A percentile compares a stretch with the other conserved stretches of the same genome.
Conservation (phyloP, 148 eudicot genomes). For the Mesembryanthemum crystallinum region DNA sequence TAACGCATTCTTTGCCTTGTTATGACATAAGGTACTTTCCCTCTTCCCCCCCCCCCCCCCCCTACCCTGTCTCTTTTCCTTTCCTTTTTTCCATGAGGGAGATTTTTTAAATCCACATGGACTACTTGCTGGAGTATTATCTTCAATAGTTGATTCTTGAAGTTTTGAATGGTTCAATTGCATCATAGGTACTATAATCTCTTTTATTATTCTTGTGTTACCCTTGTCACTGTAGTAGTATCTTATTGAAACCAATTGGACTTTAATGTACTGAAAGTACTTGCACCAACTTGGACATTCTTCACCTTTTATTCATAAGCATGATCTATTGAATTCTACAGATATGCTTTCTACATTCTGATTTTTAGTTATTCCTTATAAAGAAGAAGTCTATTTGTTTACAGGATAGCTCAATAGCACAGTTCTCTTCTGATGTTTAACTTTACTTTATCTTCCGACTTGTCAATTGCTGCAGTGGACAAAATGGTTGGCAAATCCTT, state of each 20-base stretch:
- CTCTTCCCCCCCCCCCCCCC: neutral
- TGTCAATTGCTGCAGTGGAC: conserved; percentile 43
- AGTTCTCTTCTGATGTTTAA: neutral
- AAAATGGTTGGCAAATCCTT: conserved; percentile 75
- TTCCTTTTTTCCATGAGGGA: neutral
- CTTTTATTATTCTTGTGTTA: neutral
- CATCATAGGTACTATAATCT: neutral
- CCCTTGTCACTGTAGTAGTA: neutral
- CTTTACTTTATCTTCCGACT: neutral
- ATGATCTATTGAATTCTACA: neutral
- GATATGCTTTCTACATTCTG: neutral
- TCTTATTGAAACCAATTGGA: neutral
- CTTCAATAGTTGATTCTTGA: neutral
- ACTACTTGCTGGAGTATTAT: neutral
- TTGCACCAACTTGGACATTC: neutral
- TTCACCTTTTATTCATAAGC: neutral
- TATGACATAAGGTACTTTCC: conserved; percentile 48
- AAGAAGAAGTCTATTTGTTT: neutral
- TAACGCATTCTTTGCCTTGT: conserved; percentile 31
- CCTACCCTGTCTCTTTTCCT: neutral
- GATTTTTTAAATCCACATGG: neutral
- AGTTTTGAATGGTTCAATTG: neutral
- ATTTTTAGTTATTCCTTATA: neutral
- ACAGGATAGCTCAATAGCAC: neutral
- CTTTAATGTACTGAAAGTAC: neutral